Conservation (phyloP, 371 early-diverging fungal species). For the Rhizopus sp. region DNA sequence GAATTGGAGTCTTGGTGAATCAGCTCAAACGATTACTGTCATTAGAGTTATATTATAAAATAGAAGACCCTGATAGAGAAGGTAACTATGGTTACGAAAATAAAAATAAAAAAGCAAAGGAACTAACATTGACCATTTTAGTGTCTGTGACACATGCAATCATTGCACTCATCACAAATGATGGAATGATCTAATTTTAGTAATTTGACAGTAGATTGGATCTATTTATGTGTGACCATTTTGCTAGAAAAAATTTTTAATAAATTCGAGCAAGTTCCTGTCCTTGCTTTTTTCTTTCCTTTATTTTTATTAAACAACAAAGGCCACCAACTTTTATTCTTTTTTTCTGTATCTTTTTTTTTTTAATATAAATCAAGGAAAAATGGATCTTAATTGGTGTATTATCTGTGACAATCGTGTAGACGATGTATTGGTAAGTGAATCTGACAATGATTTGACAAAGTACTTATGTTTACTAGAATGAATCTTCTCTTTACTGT, state of each 20-base stretch:
- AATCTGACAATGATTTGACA: neutral
- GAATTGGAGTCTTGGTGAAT: constrained; percentile 79
- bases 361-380: constrained; percentile 3
- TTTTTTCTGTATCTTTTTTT: constrained; percentile 1
- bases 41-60: constrained; percentile 66
- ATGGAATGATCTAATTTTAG: constrained; percentile 17
- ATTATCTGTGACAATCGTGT: constrained; percentile 39
- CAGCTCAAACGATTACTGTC: constrained; percentile 72
- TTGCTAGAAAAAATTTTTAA: neutral
- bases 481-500: constrained; percentile 36
- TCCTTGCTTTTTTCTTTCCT: constrained; percentile 23
- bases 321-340: constrained; percentile 24
- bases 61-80: constrained; percentile 67
- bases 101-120: neutral
- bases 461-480: constrained; percentile 9
- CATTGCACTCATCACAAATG: constrained; percentile 24
- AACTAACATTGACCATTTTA: neutral
- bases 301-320: constrained; percentile 23
- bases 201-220: neutral
- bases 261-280: constrained; percentile 5
- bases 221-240: neutral
- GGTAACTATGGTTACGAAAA: constrained; percentile 27
- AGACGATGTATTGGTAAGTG: constrained; percentile 33
- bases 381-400: constrained; percentile 39
- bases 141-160: constrained; percentile 25